Evolutionary conservation across 2,329 filamentous ascomycete species (phyloP), one percentile per base, ranked within the genome.

Genomic region (Trichoderma oligosporum): DNA sequence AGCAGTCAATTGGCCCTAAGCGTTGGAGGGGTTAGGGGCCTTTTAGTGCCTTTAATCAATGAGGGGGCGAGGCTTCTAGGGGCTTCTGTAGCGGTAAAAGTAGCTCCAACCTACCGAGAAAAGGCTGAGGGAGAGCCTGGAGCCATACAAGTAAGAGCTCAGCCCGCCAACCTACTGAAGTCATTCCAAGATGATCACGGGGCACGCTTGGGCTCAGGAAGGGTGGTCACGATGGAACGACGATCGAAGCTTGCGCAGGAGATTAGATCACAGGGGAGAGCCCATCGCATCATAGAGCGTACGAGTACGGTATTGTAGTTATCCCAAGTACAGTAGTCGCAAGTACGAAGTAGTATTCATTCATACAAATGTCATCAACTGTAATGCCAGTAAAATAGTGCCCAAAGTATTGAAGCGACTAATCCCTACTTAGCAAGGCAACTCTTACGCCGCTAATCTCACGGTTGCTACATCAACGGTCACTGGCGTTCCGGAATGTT

Each of bases 221-320:
- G 41, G 29, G 45, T 29, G 45, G 56, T 58, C 56, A 58, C 56
- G 56, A 39, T 58, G 56, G 25, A 45, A 47, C 35, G 56, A 22
- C 47, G 56, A 58, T 58, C 56, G 48, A 54, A 47, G 56, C 56
- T 58, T 58, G 56, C 56, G 56, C 56, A 58, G 48, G 48, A 58
- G 47, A 51, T 36, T 14, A 51, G 45, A 57, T 57, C 46, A 51
- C 31, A 35, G 48, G 48, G 45, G 36, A 7, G 27, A 14, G 20
- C n/a, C n/a, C n/a, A n/a, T n/a, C n/a, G n/a, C n/a, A n/a, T n/a
- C n/a, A n/a, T n/a, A n/a, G n/a, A n/a, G n/a, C n/a, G n/a, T n/a
- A n/a, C n/a, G n/a, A n/a, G n/a, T n/a, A n/a, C n/a, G n/a, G n/a
- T n/a, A n/a, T n/a, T n/a, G n/a, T n/a, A n/a, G n/a, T n/a, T n/a